These are phyloP conservation scores for Daldinia loculata DNA, from an alignment of 495 filamentous ascomycete genomes.

Conservation along the genomic window DNA sequence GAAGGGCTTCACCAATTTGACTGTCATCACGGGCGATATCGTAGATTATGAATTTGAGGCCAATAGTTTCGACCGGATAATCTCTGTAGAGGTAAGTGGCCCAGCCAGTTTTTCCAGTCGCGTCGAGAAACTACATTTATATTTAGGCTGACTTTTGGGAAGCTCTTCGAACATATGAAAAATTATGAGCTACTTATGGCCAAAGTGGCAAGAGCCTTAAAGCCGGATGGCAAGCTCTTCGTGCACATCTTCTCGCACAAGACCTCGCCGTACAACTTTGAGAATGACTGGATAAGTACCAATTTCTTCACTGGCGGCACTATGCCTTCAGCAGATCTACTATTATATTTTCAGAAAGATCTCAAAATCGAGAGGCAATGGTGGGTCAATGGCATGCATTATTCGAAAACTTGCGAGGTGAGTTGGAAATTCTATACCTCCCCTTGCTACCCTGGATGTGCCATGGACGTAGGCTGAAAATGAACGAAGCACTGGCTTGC, in stretches of 20 bases:
- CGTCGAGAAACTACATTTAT: too few relatives aligned
- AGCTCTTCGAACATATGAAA: constrained; percentile 78
- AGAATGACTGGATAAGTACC: constrained; percentile 75
- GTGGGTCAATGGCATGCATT: constrained; percentile 71
- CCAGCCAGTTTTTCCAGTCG: neutral
- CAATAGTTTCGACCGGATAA: constrained; percentile 64
- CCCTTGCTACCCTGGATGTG: too few relatives aligned
- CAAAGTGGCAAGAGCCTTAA: constrained; percentile 64
- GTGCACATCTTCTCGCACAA: constrained; percentile 71
- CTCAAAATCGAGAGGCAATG: constrained; percentile 65
- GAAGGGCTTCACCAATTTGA: constrained; percentile 64
- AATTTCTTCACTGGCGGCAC: constrained; percentile 76
- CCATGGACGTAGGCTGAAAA: constrained; percentile 28
- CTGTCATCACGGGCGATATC: constrained; percentile 68
- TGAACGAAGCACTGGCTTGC: constrained; percentile 63
- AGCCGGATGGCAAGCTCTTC: constrained; percentile 68
- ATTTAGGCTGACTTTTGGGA: neutral
- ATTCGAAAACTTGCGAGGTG: constrained; percentile 72
- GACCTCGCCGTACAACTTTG: constrained; percentile 71
- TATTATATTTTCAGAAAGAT: constrained; percentile 70
- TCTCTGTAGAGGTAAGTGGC: constrained; percentile 63
- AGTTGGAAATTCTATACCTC: constrained; percentile 10
- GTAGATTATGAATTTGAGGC: constrained; percentile 66
- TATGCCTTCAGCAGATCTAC: constrained; percentile 70
- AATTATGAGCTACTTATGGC: constrained; percentile 72